phyloP scores from a whole-genome alignment of 805 yeast genomes.

The Yamadazyma nakazawae region DNA sequence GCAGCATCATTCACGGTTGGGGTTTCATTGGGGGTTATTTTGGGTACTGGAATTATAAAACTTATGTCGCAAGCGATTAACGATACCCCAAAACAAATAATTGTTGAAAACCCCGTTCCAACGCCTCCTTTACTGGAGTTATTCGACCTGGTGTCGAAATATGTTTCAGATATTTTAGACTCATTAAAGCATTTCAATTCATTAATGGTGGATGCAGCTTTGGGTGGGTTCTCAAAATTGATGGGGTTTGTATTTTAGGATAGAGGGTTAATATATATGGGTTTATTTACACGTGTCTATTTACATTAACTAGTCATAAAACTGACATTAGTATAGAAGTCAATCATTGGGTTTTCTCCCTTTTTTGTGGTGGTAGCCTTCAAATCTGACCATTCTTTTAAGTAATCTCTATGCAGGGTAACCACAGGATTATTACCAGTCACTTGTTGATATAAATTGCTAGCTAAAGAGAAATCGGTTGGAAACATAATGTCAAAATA shows the following conservation, averaged over 20 bases:
- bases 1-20: constrained; percentile 36
- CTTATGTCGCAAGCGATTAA: constrained; percentile 8
- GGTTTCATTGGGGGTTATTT: constrained; percentile 32
- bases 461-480: constrained; percentile 64
- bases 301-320: constrained; percentile 39
- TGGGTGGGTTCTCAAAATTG: constrained; percentile 25
- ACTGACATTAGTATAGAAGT: constrained; percentile 71
- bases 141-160: constrained; percentile 3
- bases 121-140: not conserved
- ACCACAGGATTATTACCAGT: constrained; percentile 57
- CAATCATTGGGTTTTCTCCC: constrained; percentile 84
- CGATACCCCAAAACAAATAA: not conserved
- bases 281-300: not conserved
- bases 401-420: constrained; percentile 59
- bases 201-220: constrained; percentile 18
- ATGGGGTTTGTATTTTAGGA: constrained; percentile 4
- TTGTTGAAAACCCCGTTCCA: not conserved
- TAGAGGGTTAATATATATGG: not conserved
- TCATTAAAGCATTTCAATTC: constrained; percentile 13
- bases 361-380: constrained; percentile 64
- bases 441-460: constrained; percentile 59
- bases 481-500: constrained; percentile 85
- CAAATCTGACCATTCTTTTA: constrained; percentile 67
- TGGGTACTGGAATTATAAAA: constrained; percentile 25
- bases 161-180: not conserved